phyloP scores from a whole-genome alignment of 108 stramenopile species.

The Hondaea fermentalgiana region DNA sequence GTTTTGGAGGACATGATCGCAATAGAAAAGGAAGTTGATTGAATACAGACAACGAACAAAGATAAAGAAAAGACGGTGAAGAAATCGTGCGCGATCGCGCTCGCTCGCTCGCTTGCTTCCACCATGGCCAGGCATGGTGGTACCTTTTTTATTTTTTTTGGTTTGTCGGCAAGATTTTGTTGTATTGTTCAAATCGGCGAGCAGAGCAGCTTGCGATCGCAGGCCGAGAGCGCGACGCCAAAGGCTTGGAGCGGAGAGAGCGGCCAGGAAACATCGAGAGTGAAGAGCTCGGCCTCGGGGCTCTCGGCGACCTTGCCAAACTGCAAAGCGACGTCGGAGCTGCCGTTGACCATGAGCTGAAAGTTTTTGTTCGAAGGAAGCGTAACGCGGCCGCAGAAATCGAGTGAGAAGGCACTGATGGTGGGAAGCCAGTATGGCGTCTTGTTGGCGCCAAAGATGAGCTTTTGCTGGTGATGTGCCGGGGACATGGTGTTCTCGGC shows the following conservation, averaged over 20 bases:
- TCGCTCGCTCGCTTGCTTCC: no score
- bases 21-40: no score
- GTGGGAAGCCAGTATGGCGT: conserved; percentile 47
- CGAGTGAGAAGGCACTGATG: conserved; percentile 67
- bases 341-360: conserved; percentile 64
- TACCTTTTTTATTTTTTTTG: no score
- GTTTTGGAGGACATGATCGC: no score
- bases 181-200: conserved; percentile 39
- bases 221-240: conserved; percentile 64
- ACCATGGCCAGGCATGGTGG: no score
- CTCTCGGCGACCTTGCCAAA: conserved; percentile 49
- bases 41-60: no score
- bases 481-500: background rate
- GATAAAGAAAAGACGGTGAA: no score
- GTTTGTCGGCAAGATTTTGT: no score
- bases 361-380: conserved; percentile 84
- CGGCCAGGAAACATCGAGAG: conserved; percentile 61
- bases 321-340: conserved; percentile 44
- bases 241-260: conserved; percentile 80
- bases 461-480: background rate
- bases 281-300: conserved; percentile 57
- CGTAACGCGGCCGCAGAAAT: conserved; percentile 78
- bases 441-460: conserved; percentile 8
- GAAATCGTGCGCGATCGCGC: no score
- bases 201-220: conserved; percentile 81